Percentiles rank a stretch among this genome's conserved stretches.
Evolutionary conservation across 768 basidiomycete genomes (phyloP).

Genomic region (Melanogaster broomeanus): DNA sequence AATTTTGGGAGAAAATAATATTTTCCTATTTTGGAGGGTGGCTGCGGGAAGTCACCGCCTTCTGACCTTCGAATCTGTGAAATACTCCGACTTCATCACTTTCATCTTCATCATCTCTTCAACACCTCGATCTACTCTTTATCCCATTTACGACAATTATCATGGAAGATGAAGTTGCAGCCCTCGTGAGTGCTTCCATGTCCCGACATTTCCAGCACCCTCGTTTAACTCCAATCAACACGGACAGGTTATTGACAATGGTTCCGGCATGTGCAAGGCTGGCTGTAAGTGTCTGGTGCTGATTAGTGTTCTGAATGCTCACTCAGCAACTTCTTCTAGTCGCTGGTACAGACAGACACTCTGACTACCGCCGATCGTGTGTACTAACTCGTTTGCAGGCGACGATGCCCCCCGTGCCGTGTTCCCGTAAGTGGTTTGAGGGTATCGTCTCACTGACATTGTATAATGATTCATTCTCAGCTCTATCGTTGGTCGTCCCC

Average conservation of each 20-base stretch:
- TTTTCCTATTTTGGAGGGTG: slow-evolving; percentile 16
- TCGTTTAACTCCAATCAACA: slow-evolving; percentile 2
- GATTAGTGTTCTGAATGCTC: slow-evolving; percentile 8
- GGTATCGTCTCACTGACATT: slow-evolving; percentile 1
- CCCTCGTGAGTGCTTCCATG: slow-evolving; percentile 41
- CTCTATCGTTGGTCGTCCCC: slow-evolving; percentile 92
- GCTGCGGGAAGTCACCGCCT: slow-evolving; percentile 10
- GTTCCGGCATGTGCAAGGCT: slow-evolving; percentile 99
- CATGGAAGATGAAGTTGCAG: slow-evolving; percentile 72
- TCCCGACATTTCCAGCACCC: not conserved
- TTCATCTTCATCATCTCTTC: slow-evolving; percentile 20
- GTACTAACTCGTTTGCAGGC: slow-evolving; percentile 45
- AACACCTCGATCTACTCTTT: slow-evolving; percentile 18
- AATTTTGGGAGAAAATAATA: slow-evolving; percentile 13
- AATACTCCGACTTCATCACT: slow-evolving; percentile 26
- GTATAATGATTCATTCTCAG: slow-evolving; percentile 37
- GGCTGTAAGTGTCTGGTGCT: slow-evolving; percentile 68
- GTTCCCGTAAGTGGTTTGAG: slow-evolving; percentile 74
- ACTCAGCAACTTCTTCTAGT: slow-evolving; percentile 41
- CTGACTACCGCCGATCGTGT: not conserved
- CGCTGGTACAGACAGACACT: slow-evolving; percentile 53
- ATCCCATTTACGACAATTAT: slow-evolving; percentile 18
- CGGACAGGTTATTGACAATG: slow-evolving; percentile 93
- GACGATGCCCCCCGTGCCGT: slow-evolving; percentile 92
- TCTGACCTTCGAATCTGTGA: slow-evolving; percentile 21